Percentiles rank a stretch among this genome's conserved stretches.
Conservation (phyloP, 2,329 filamentous ascomycete genomes). For the Colletotrichum sp. region DNA sequence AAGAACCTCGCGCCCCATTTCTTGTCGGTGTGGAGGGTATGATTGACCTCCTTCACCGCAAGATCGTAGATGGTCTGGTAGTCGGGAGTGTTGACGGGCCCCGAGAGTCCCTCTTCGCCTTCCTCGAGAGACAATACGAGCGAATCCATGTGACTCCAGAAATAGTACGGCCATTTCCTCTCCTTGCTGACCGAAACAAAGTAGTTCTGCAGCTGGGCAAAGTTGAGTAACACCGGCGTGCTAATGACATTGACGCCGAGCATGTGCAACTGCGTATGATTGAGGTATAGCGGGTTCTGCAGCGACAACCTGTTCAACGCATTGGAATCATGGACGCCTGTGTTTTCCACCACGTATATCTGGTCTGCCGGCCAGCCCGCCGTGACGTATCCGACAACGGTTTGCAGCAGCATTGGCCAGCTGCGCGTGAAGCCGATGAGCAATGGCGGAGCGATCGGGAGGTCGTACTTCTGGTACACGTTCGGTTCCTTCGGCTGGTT, state of each 20-base stretch:
- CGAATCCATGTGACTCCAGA: constrained; percentile 63
- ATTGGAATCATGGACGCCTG: constrained; percentile 60
- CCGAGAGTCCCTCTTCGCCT: constrained; percentile 27
- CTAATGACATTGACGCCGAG: constrained; percentile 58
- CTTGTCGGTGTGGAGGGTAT: constrained; percentile 33
- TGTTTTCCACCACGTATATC: constrained; percentile 66
- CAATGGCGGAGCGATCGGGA: constrained; percentile 50
- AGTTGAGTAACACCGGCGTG: constrained; percentile 57
- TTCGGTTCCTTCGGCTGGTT: constrained; percentile 40
- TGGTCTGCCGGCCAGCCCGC: constrained; percentile 63
- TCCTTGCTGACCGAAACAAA: constrained; percentile 51
- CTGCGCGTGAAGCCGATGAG: constrained; percentile 64
- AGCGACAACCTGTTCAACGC: constrained; percentile 47
- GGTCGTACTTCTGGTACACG: constrained; percentile 42
- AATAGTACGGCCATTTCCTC: constrained; percentile 53
- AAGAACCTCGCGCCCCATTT: constrained; percentile 61
- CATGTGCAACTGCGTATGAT: constrained; percentile 51
- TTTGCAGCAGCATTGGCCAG: constrained; percentile 60
- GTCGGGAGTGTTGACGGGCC: constrained; percentile 33
- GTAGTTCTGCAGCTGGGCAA: constrained; percentile 62
- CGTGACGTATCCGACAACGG: constrained; percentile 61
- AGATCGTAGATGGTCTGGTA: constrained; percentile 49
- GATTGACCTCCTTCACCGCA: constrained; percentile 38
- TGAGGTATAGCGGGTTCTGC: constrained; percentile 62
- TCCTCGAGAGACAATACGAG: constrained; percentile 46